phyloP scores from a whole-genome alignment of 2,329 filamentous ascomycete species.

The Endocalyx cinctus region DNA sequence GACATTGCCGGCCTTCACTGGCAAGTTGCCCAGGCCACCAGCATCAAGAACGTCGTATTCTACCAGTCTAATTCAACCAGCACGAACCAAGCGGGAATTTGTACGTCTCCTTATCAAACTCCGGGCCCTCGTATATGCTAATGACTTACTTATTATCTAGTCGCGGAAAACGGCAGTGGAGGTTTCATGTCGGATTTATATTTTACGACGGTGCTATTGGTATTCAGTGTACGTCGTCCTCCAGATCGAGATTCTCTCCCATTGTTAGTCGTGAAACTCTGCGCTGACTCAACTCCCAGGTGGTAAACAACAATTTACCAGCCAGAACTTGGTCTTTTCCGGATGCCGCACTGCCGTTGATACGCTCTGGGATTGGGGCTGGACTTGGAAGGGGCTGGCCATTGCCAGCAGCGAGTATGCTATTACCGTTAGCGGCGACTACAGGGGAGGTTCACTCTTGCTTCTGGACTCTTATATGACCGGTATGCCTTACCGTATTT shows the following conservation, averaged over 20 bases:
- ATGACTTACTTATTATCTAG: too few relatives aligned
- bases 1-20: background rate
- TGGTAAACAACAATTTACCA: slow-evolving; percentile 64
- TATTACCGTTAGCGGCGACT: background rate
- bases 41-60: background rate
- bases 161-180: background rate
- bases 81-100: too few relatives aligned
- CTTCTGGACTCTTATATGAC: slow-evolving; percentile 2
- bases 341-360: slow-evolving; percentile 48
- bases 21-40: background rate
- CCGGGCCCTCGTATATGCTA: too few relatives aligned
- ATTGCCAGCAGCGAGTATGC: too few relatives aligned
- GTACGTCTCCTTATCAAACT: too few relatives aligned
- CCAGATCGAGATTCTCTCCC: too few relatives aligned
- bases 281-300: too few relatives aligned
- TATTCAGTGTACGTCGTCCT: too few relatives aligned
- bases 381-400: slow-evolving; percentile 27
- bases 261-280: too few relatives aligned
- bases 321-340: slow-evolving; percentile 50
- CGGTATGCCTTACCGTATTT: slow-evolving; percentile 44
- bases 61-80: background rate
- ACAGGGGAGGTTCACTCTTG: background rate
- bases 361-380: slow-evolving; percentile 58
- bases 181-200: background rate
- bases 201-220: background rate